These are phyloP conservation scores for Sclerotinia glacialis DNA, from an alignment of 2,329 filamentous ascomycete species.

Conservation along the genomic window DNA sequence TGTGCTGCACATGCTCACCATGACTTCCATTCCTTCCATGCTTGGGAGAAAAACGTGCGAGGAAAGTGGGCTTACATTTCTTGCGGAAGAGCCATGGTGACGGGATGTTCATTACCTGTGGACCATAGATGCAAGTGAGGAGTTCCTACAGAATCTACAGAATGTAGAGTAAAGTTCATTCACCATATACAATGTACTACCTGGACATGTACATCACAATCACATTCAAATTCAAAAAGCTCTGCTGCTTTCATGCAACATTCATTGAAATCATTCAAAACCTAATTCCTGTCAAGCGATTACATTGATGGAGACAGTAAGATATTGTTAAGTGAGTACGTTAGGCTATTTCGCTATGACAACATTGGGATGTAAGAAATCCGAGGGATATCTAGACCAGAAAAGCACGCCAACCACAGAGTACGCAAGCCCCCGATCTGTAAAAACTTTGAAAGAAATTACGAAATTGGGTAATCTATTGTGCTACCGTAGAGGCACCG, in stretches of 20 bases:
- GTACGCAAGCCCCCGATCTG: slow-evolving; percentile 30
- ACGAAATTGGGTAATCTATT: slow-evolving; percentile 31
- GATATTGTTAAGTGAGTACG: slow-evolving; percentile 17
- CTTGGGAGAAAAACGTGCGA: no score
- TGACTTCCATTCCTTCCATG: no score
- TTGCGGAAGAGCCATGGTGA: no score
- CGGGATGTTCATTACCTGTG: no score
- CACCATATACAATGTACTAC: neutral
- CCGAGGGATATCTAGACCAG: slow-evolving; percentile 36
- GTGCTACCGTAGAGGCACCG: slow-evolving; percentile 37
- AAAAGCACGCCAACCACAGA: slow-evolving; percentile 34
- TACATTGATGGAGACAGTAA: slow-evolving; percentile 10
- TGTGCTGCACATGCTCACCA: no score
- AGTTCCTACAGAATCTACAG: no score
- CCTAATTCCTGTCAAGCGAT: slow-evolving; percentile 1
- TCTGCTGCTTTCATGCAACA: neutral
- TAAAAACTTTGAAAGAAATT: slow-evolving; percentile 30
- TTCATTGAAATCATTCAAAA: neutral
- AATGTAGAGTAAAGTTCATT: neutral
- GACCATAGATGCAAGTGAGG: no score
- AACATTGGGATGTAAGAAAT: slow-evolving; percentile 18
- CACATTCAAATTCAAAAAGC: neutral
- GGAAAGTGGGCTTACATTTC: no score
- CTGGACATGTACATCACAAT: neutral
- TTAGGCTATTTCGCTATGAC: slow-evolving; percentile 19